Percentiles rank a stretch among this genome's conserved stretches.
These are phyloP conservation scores for Podosphaera leucotricha DNA, from an alignment of 2,329 filamentous ascomycete species.

Conservation along the genomic window DNA sequence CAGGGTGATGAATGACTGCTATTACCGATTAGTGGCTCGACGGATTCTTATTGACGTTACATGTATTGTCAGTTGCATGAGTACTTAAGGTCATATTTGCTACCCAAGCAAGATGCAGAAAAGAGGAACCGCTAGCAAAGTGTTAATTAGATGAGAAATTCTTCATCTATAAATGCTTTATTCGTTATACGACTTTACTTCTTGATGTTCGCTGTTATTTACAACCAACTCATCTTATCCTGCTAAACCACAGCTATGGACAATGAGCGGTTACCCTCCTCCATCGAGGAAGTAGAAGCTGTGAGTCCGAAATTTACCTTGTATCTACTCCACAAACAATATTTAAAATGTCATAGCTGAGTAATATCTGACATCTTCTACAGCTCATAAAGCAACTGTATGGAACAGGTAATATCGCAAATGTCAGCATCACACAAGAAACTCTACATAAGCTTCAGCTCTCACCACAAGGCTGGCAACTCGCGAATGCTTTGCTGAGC, in stretches of 20 bases:
- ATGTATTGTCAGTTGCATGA: no score
- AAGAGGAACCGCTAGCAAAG: no score
- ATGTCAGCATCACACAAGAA: conserved; percentile 36
- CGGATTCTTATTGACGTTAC: no score
- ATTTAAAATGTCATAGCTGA: not conserved
- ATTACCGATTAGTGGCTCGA: no score
- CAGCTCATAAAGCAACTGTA: conserved; percentile 27
- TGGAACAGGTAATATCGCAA: conserved; percentile 19
- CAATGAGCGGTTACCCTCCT: conserved; percentile 9
- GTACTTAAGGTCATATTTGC: not conserved
- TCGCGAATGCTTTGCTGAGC: conserved; percentile 53
- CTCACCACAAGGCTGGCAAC: conserved; percentile 60
- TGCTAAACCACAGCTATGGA: conserved; percentile 6
- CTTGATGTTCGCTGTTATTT: not conserved
- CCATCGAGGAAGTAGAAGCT: conserved; percentile 13
- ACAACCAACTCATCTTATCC: conserved; percentile 1
- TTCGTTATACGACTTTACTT: not conserved
- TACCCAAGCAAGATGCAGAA: no score
- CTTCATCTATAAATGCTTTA: not conserved
- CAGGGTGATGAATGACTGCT: no score
- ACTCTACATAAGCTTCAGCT: conserved; percentile 58
- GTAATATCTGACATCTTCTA: not conserved
- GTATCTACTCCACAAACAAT: not conserved
- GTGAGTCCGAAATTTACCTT: conserved; percentile 7
- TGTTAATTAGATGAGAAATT: not conserved